These are phyloP conservation scores for Sporothrix schenckii DNA, from an alignment of 2,329 filamentous ascomycete species.

Conservation along the genomic window DNA sequence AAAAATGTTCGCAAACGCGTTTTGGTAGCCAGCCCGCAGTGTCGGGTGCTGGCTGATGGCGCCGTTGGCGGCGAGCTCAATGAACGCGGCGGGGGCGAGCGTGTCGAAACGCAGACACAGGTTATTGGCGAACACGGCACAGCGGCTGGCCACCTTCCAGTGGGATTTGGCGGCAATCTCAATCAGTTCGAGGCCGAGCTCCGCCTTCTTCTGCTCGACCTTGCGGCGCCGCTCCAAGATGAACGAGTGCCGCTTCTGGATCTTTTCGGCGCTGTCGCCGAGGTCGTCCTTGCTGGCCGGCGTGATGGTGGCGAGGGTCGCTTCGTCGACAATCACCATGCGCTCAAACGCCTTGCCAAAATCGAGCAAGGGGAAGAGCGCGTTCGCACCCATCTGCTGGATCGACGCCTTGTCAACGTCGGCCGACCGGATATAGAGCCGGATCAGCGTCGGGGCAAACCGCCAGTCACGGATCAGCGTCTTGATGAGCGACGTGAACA, in stretches of 20 bases:
- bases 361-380: slow-evolving; percentile 83
- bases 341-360: slow-evolving; percentile 87
- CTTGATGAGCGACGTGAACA: slow-evolving; percentile 86
- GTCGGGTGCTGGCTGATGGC: slow-evolving; percentile 90
- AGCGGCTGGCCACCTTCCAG: slow-evolving; percentile 93
- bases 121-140: slow-evolving; percentile 86
- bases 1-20: slow-evolving; percentile 75
- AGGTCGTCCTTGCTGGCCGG: slow-evolving; percentile 53
- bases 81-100: slow-evolving; percentile 77
- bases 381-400: slow-evolving; percentile 80
- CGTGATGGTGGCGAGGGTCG: slow-evolving; percentile 70
- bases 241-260: slow-evolving; percentile 69
- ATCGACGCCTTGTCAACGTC: slow-evolving; percentile 93
- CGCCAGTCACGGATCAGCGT: slow-evolving; percentile 92
- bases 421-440: slow-evolving; percentile 85
- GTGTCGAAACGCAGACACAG: slow-evolving; percentile 89
- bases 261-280: slow-evolving; percentile 60
- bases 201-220: slow-evolving; percentile 82
- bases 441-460: slow-evolving; percentile 86
- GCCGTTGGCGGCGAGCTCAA: slow-evolving; percentile 79
- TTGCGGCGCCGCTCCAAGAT: slow-evolving; percentile 73
- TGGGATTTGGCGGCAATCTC: slow-evolving; percentile 77
- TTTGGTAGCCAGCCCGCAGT: slow-evolving; percentile 77
- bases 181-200: slow-evolving; percentile 79
- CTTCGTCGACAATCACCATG: slow-evolving; percentile 78